phyloP scores from a whole-genome alignment of 331 rosid genomes.

The Prunus yedoensis region DNA sequence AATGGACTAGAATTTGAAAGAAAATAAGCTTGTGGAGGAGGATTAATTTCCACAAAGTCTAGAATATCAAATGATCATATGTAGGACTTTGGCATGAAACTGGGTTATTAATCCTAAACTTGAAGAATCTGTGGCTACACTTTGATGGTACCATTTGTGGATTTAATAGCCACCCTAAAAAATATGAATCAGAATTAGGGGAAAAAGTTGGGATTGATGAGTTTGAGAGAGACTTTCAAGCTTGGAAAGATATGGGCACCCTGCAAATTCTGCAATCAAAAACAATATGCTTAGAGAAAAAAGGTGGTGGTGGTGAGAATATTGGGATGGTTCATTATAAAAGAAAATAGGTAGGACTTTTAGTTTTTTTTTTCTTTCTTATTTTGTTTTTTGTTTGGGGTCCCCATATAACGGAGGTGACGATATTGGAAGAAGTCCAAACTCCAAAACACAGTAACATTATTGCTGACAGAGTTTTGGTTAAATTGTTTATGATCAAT shows the following conservation, averaged over 20 bases:
- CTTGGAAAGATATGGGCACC: slow-evolving; percentile 12
- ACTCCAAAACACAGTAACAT: not conserved
- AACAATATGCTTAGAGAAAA: not conserved
- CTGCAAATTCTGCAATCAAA: not conserved
- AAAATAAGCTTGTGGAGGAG: slow-evolving; percentile 25
- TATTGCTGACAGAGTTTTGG: not conserved
- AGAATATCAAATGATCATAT: slow-evolving; percentile 28
- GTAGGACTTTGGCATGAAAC: slow-evolving; percentile 24
- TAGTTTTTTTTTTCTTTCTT: not conserved
- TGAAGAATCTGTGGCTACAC: slow-evolving; percentile 60
- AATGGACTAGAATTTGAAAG: slow-evolving; percentile 11
- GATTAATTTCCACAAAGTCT: slow-evolving; percentile 4
- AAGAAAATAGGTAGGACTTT: not conserved
- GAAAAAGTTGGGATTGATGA: slow-evolving; percentile 8
- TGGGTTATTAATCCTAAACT: slow-evolving; percentile 33
- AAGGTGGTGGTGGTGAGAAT: not conserved
- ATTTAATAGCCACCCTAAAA: slow-evolving; percentile 12
- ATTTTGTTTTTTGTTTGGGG: not conserved
- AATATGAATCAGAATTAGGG: not conserved
- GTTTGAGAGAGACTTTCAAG: slow-evolving; percentile 16
- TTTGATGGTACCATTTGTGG: slow-evolving; percentile 58
- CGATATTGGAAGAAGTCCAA: slow-evolving; percentile 22
- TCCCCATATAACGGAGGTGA: slow-evolving; percentile 8
- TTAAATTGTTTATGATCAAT: not conserved
- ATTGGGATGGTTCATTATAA: slow-evolving; percentile 4